Base-by-base conservation (phyloP, 345 rosid species). In the Ailanthus altissimus region DNA sequence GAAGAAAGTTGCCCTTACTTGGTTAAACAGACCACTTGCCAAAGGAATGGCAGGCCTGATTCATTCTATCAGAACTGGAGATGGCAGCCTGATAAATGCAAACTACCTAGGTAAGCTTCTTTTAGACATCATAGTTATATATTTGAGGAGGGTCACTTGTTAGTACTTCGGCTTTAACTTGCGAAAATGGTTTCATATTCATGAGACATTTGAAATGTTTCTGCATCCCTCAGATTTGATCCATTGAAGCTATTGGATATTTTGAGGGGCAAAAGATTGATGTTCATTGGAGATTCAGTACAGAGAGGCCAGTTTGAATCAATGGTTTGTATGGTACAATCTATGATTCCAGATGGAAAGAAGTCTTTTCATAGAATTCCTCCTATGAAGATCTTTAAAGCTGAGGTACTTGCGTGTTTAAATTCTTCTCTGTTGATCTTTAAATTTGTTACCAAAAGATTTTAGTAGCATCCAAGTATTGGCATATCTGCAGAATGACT, bases 241-340 rank as follows among this genome's bases (percentile, higher is more conserved):
- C 85, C 97, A 36, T 28, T 88, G 83, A 95, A 93, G 90, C 82
- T 95, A 38, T 70, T 93, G 83, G 92, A 90, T 69, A 84, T 88
- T 63, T 77, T 95, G 84, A 84, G 98, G 82, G 80, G 86, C 71
- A 90, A 92, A 77, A 90, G 98, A 65, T 74, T 95, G 67, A 92
- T 95, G 98, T 92, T 93, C 60, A 81, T 95, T 70, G 99, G 98
- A 75, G 99, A 95, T 81, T 95, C 98, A 0, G 91, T 95, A 58
- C 97, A 92, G 75, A 89, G 98, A 90, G 86, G 92, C 8, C 94
- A 92, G 43, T 95, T 95, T 75, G 99, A 95, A 81, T 95, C 98
- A 0, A 89, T 95, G 94, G 85, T 90, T 7, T 93, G 98, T 72
- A 83, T 93, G 89, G 79, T 92, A 21, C 98, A 95, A 70, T 89